phyloP scores from a whole-genome alignment of 208 protist species.

The Vickermania ingenoplastis region DNA sequence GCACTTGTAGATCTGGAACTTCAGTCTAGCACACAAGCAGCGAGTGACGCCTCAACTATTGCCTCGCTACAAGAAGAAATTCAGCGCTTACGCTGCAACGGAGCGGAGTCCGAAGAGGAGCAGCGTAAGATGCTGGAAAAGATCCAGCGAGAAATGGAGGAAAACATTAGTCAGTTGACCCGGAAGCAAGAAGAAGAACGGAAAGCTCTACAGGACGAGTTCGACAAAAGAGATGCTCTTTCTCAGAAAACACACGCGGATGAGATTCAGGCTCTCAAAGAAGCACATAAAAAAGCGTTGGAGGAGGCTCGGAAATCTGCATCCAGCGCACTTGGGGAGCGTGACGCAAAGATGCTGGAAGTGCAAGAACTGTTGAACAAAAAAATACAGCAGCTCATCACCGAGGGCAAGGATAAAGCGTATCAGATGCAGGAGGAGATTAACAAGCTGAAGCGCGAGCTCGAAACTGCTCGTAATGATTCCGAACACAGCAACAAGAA shows the following conservation, averaged over 20 bases:
- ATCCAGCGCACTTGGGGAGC: not conserved
- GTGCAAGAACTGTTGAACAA: not conserved
- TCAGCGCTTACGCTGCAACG: not conserved
- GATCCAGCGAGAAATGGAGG: constrained; percentile 14
- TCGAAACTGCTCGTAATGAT: not conserved
- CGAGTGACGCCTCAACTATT: not conserved
- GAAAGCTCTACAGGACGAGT: constrained; percentile 5
- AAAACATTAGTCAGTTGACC: constrained; percentile 12
- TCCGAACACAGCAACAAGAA: constrained; percentile 2
- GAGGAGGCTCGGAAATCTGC: not conserved
- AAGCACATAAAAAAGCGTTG: constrained; percentile 2
- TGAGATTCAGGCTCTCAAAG: constrained; percentile 4
- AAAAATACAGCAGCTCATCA: not conserved
- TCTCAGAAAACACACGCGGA: constrained; percentile 11
- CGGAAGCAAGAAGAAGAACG: constrained; percentile 18
- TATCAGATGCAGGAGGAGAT: constrained; percentile 2
- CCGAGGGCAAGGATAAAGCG: constrained; percentile 6
- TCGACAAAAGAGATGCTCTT: constrained; percentile 1
- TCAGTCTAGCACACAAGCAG: not conserved
- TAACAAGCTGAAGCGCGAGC: constrained; percentile 5
- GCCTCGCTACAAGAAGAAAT: constrained; percentile 1
- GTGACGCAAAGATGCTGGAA: not conserved
- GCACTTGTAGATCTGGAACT: not conserved
- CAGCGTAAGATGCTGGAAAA: constrained; percentile 1
- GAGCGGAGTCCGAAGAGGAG: constrained; percentile 5